Evolutionary conservation across 2,329 filamentous ascomycete genomes (phyloP).

Genomic region (Ophiostoma quercus): DNA sequence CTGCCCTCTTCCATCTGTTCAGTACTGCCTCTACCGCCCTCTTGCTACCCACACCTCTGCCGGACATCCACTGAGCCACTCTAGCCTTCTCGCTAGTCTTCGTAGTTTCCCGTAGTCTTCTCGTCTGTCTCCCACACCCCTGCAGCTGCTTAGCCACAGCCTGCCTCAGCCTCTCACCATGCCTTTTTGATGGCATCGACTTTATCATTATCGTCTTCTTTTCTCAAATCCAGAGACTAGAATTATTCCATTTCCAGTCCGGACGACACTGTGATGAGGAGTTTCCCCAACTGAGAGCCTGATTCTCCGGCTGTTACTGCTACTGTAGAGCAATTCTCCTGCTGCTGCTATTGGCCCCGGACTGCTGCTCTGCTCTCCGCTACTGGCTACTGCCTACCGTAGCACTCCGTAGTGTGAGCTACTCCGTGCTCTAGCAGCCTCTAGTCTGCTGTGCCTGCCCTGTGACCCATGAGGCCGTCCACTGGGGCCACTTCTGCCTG

Average conservation of each 20-base stretch:
- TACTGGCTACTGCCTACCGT: neutral
- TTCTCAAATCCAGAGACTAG: neutral
- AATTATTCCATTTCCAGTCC: neutral
- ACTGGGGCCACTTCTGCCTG: constrained; percentile 1
- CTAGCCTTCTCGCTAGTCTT: neutral
- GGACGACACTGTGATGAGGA: neutral
- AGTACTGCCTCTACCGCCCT: neutral
- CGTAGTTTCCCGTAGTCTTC: neutral
- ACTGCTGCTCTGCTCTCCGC: neutral
- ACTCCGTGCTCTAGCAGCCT: neutral
- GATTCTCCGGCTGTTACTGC: neutral
- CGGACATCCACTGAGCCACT: neutral
- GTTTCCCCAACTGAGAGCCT: neutral
- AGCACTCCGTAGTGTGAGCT: neutral
- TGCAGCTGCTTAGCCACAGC: neutral
- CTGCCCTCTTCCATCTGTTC: neutral
- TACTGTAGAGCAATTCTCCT: neutral
- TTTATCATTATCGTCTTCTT: neutral
- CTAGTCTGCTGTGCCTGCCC: neutral
- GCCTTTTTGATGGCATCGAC: neutral
- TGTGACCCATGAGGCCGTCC: neutral
- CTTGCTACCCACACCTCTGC: neutral
- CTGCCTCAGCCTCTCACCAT: constrained; percentile 1
- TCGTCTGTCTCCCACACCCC: neutral
- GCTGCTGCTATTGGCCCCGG: neutral